These are phyloP conservation scores for Gamarada debralockiae DNA, from an alignment of 495 filamentous ascomycete genomes.

Conservation along the genomic window DNA sequence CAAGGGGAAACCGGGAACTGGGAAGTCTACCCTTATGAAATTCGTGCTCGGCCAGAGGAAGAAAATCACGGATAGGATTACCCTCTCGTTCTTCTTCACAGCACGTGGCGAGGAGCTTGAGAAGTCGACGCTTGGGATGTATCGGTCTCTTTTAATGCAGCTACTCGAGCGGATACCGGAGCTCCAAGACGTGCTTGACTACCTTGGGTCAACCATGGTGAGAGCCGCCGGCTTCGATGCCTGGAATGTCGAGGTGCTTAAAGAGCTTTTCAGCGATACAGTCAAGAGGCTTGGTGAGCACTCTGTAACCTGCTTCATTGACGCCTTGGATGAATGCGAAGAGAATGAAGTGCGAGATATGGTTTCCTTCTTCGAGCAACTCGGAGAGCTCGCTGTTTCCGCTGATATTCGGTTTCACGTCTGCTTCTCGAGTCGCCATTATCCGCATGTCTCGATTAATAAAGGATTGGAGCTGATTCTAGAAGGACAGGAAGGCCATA, in stretches of 20 bases:
- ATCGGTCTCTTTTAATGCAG: slow-evolving; percentile 45
- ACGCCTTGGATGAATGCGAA: slow-evolving; percentile 32
- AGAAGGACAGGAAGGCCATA: slow-evolving; percentile 22
- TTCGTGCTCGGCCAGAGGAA: slow-evolving; percentile 2
- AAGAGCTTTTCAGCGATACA: background rate
- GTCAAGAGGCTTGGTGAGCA: slow-evolving; percentile 11
- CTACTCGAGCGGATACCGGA: slow-evolving; percentile 25
- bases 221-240: too few species aligned
- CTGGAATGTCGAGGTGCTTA: slow-evolving; percentile 17
- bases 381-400: slow-evolving; percentile 16
- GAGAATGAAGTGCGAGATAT: slow-evolving; percentile 23
- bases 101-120: slow-evolving; percentile 44
- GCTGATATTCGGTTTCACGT: slow-evolving; percentile 17
- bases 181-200: slow-evolving; percentile 25
- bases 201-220: background rate
- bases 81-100: slow-evolving; percentile 50
- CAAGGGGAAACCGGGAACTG: slow-evolving; percentile 51
- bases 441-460: slow-evolving; percentile 24
- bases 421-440: slow-evolving; percentile 35
- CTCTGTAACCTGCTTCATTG: slow-evolving; percentile 22
- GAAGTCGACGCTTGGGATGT: slow-evolving; percentile 49
- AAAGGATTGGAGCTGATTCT: slow-evolving; percentile 21
- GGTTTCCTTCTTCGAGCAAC: slow-evolving; percentile 10
- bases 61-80: slow-evolving; percentile 5
- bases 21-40: slow-evolving; percentile 54